These are phyloP conservation scores for Pulveroboletus sp. DNA, from an alignment of 768 basidiomycete genomes.

Conservation along the genomic window DNA sequence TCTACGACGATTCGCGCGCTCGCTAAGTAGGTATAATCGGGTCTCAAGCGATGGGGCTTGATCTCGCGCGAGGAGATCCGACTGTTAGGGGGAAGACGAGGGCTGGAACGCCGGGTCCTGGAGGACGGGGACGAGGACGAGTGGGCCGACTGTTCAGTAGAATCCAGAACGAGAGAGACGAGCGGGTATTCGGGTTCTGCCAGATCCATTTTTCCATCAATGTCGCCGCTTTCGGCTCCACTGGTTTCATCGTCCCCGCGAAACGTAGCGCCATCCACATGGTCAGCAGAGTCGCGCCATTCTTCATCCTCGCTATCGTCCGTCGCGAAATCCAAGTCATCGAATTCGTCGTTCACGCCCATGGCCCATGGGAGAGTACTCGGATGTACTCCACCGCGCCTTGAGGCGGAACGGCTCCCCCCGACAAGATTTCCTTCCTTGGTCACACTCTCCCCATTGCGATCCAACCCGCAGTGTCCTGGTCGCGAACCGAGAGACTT, in stretches of 20 bases:
- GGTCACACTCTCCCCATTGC: neutral
- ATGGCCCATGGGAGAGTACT: slow-evolving; percentile 18
- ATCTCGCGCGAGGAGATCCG: slow-evolving; percentile 18
- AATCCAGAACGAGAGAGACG: slow-evolving; percentile 10
- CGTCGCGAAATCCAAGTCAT: slow-evolving; percentile 6
- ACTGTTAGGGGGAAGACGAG: slow-evolving; percentile 13
- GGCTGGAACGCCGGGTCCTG: slow-evolving; percentile 18
- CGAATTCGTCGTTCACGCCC: slow-evolving; percentile 12
- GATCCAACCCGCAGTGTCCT: neutral
- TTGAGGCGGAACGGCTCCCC: neutral
- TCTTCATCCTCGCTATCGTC: slow-evolving; percentile 22
- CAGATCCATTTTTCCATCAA: slow-evolving; percentile 8
- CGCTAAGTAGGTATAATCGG: slow-evolving; percentile 51
- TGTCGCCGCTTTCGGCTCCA: too few relatives aligned
- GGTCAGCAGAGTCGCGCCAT: slow-evolving; percentile 19
- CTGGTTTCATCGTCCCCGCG: too few relatives aligned
- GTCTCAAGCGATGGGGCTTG: slow-evolving; percentile 32
- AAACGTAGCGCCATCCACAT: too few relatives aligned
- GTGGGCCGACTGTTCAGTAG: neutral
- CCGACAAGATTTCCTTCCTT: neutral
- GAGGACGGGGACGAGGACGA: slow-evolving; percentile 6
- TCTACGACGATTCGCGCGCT: slow-evolving; percentile 50
- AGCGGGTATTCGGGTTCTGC: slow-evolving; percentile 6
- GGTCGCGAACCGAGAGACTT: neutral
- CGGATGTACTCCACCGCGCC: neutral